A percentile compares a stretch with the other conserved stretches of the same genome.
These are phyloP conservation scores for Ascochyta fabae DNA, from an alignment of 2,329 filamentous ascomycete species.

Conservation along the genomic window DNA sequence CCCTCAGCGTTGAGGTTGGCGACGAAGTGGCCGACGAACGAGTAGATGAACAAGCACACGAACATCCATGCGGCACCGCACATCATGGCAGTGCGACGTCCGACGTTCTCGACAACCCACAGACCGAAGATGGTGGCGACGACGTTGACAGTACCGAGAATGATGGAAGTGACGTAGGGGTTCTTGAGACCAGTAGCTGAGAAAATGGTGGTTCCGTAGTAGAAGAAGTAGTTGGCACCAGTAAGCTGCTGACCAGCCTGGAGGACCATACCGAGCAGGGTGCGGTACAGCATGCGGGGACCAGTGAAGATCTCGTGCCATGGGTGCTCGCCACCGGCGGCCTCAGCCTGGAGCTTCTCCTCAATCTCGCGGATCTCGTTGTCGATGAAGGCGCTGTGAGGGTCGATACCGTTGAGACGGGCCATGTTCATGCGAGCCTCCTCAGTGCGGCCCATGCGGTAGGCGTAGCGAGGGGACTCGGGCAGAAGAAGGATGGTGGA, in stretches of 20 bases:
- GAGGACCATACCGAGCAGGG: constrained; percentile 66
- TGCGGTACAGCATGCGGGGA: constrained; percentile 72
- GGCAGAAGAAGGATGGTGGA: constrained; percentile 61
- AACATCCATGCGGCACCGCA: constrained; percentile 57
- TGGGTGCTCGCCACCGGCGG: constrained; percentile 43
- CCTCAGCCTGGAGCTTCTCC: constrained; percentile 62
- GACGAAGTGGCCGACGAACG: constrained; percentile 54
- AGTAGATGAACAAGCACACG: constrained; percentile 64
- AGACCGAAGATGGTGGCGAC: constrained; percentile 55
- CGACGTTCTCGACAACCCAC: constrained; percentile 56
- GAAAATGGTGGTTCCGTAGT: constrained; percentile 58
- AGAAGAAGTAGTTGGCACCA: constrained; percentile 72
- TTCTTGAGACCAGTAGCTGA: constrained; percentile 50
- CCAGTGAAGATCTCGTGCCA: constrained; percentile 67
- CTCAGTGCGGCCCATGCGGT: constrained; percentile 60
- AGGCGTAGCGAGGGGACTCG: constrained; percentile 65
- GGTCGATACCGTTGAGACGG: constrained; percentile 61
- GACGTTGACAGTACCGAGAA: constrained; percentile 59
- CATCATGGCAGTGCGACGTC: constrained; percentile 56
- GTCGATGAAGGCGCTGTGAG: constrained; percentile 61
- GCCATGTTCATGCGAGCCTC: constrained; percentile 60
- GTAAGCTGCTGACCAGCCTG: constrained; percentile 73
- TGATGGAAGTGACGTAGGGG: constrained; percentile 57
- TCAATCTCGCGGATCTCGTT: constrained; percentile 64
- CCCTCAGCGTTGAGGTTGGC: constrained; percentile 35